Conservation (phyloP, 1,284 basidiomycete species). For the Pascua sp. region DNA sequence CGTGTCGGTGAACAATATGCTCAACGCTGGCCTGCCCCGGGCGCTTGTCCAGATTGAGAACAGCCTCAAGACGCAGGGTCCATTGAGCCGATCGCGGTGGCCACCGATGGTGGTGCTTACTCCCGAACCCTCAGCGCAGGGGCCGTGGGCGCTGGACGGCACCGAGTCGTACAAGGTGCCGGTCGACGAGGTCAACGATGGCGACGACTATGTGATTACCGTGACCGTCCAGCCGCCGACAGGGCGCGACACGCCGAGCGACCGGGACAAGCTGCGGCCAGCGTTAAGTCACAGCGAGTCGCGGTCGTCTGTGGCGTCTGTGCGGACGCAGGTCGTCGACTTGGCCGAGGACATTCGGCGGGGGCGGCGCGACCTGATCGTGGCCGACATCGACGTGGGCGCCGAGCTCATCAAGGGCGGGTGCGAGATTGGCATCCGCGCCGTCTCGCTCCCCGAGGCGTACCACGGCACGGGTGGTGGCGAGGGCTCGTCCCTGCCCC, state of each 20-base stretch:
- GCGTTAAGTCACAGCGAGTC: conserved; percentile 32
- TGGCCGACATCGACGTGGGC: conserved; percentile 38
- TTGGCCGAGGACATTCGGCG: conserved; percentile 40
- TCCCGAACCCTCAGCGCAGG: conserved; percentile 27
- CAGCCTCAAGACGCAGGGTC: conserved; percentile 59
- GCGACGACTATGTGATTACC: conserved; percentile 28
- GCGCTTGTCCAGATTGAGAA: conserved; percentile 68
- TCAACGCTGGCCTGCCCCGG: conserved; percentile 70
- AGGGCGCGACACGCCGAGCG: background rate
- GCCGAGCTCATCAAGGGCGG: conserved; percentile 31
- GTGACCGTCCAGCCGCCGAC: conserved; percentile 36
- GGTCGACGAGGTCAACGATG: conserved; percentile 35
- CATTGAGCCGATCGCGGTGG: conserved; percentile 63
- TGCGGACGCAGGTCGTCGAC: conserved; percentile 38
- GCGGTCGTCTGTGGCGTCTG: conserved; percentile 27
- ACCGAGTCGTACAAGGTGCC: conserved; percentile 30
- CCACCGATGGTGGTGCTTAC: conserved; percentile 53
- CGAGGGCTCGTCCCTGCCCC: conserved; percentile 19
- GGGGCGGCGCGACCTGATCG: conserved; percentile 34
- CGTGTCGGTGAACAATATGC: conserved; percentile 77
- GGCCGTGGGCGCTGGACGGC: conserved; percentile 38
- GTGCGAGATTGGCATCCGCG: conserved; percentile 35
- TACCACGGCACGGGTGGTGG: conserved; percentile 15
- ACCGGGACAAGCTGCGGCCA: conserved; percentile 17
- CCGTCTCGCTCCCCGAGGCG: conserved; percentile 37